Conservation (phyloP, 495 filamentous ascomycete genomes). For the Tuber calosporum region DNA sequence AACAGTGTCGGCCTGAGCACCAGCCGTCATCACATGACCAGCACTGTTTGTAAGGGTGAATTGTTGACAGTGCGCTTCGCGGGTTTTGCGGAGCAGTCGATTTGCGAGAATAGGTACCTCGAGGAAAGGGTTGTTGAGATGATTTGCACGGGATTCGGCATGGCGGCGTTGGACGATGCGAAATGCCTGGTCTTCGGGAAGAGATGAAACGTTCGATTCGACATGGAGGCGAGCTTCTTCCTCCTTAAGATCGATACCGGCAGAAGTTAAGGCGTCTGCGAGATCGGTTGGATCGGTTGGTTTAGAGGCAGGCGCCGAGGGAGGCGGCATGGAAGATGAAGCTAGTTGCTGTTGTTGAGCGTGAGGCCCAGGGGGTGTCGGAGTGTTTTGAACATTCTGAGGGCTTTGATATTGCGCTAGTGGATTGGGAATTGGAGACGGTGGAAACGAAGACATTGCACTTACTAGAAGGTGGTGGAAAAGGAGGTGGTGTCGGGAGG, state of each 20-base stretch:
- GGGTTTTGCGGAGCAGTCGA: constrained; percentile 34
- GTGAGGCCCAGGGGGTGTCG: neutral
- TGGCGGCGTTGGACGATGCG: constrained; percentile 26
- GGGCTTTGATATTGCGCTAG: constrained; percentile 3
- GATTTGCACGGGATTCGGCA: constrained; percentile 34
- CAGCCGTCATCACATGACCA: constrained; percentile 16
- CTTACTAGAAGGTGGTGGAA: neutral
- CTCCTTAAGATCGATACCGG: constrained; percentile 41
- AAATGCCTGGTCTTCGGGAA: constrained; percentile 27
- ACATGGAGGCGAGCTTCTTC: constrained; percentile 40
- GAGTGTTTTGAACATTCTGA: constrained; percentile 2
- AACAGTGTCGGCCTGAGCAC: constrained; percentile 34
- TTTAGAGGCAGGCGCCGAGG: constrained; percentile 32
- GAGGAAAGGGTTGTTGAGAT: constrained; percentile 38
- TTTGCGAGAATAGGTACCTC: constrained; percentile 26
- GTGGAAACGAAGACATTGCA: neutral
- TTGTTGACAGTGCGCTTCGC: constrained; percentile 27
- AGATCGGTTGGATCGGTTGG: constrained; percentile 41
- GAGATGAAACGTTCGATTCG: constrained; percentile 18
- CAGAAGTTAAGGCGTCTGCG: constrained; percentile 41
- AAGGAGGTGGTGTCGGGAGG: neutral
- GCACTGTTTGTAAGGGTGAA: constrained; percentile 27
- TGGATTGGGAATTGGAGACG: neutral
- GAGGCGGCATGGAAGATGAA: constrained; percentile 38
- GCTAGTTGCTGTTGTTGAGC: constrained; percentile 16